Evolutionary conservation across 108 stramenopile genomes (phyloP), one percentile per base, ranked within the genome.

Genomic region (Hondaea fermentalgiana): DNA sequence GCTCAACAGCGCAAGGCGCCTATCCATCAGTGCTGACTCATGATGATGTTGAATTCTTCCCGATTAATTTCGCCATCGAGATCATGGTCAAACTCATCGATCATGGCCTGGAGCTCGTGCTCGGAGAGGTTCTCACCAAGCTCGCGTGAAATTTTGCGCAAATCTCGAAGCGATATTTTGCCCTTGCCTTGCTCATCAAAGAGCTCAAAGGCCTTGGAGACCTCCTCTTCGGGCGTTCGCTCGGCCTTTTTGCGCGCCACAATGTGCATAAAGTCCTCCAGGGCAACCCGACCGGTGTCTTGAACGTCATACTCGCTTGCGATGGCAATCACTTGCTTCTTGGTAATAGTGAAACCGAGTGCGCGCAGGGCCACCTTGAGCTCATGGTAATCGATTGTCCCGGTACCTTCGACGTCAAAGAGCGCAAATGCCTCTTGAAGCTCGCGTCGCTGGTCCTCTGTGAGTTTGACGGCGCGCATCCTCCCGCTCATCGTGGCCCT

Each of bases 111-210:
- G 69, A 93, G 87, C 87, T 93, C 93, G 43, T 93, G 91, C 60
- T 93, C 93, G 29, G 59, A 76, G n/a, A 94, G 87, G 72, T 91
- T 91, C 87, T 94, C 94, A n/a, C 94, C 94, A 4, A 94, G 92
- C 92, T 94, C 94, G 44, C 90, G 59, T 19, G 93, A 89, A n/a
- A 94, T 91, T 4, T 91, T 89, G 25, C 91, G 88, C 87, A 94
- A 76, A 49, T 94, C 92, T 60, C 91, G 87, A 42, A 92, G 21
- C 4, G 58, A 45, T 17, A 93, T 92, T 91, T 91, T 92, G 42
- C 93, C 93, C 23, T 64, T 87, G 51, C 91, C 89, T 21, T 94
- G 92, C 72, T 91, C 88, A 60, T 94, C 94, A 60, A 94, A 94
- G 42, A 94, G 91, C 60, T 87, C 90, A 60, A 94, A 94, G n/a